Evolutionary conservation across 2,329 filamentous ascomycete species (phyloP), one percentile per base, ranked within the genome.

Genomic region (Chaetomiaceae sp.): DNA sequence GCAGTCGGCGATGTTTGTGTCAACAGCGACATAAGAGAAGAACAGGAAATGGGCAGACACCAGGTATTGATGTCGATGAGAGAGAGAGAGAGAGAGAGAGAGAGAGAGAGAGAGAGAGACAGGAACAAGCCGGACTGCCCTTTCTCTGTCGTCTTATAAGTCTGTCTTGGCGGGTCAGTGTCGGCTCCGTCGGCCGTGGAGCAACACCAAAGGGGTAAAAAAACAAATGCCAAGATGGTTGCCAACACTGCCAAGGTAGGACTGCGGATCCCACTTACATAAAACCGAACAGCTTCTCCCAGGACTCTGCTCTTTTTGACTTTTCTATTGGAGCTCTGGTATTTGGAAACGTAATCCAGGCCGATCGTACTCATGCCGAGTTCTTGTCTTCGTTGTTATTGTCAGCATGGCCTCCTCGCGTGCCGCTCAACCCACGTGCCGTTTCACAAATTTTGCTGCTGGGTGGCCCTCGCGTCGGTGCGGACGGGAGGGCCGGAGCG

Each of bases 181-280:
- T 49, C 31, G 46, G 31, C n/a, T 5, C 43, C 3, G 19, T 12
- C 14, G 21, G 38, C 30, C 10, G 44, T 19, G 25, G 16, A 31
- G 44, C 35, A 47, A 25, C 21, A n/a, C n/a, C 34, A 34, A 51
- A 35, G 34, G 40, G 33, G 33, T 33, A 30, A 27, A 37, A 46
- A 45, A 38, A 31, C 31, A 41, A 38, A n/a, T 17, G 50, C 50
- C 50, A 52, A 52, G 50, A 44, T 6, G 25, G 43, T 40, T 21
- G 39, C 44, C 35, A 20, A 38, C 16, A 38, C 35, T 14, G 35
- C 35, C 44, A 48, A 52, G 44, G 16, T 42, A 44, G 44, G 40
- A 51, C 45, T 44, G 45, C 44, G 50, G 50, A 40, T 39, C 40
- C 20, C 20, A 40, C 34, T 53, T 48, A 53, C 50, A 48, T 53